These are phyloP conservation scores for Xylariaceae sp. DNA, from an alignment of 2,329 filamentous ascomycete genomes.

Conservation along the genomic window DNA sequence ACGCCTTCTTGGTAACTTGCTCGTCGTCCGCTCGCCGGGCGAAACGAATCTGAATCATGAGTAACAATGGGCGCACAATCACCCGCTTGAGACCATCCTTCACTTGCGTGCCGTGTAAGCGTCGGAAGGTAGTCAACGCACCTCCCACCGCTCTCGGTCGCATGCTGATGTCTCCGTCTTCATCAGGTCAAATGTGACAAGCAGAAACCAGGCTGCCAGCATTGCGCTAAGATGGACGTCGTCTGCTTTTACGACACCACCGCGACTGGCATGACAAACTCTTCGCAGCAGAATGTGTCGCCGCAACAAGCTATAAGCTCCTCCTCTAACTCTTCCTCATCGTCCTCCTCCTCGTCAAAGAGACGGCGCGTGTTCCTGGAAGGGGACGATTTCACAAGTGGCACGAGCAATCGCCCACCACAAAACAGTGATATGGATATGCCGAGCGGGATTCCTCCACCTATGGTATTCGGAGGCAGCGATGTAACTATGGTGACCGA, in stretches of 20 bases:
- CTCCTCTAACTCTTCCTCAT: no score
- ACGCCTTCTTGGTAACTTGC: background rate
- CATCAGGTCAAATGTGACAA: slow-evolving; percentile 9
- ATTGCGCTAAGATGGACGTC: slow-evolving; percentile 5
- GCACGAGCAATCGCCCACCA: slow-evolving; percentile 1
- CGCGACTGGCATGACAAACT: slow-evolving; percentile 5
- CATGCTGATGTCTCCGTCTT: slow-evolving; percentile 3
- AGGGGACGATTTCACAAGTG: slow-evolving; percentile 3
- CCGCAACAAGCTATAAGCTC: no score
- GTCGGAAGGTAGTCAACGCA: slow-evolving; percentile 4
- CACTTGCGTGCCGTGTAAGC: slow-evolving; percentile 5
- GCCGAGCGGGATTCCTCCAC: slow-evolving; percentile 1
- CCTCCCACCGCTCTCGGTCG: slow-evolving; percentile 2
- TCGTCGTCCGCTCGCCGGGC: background rate
- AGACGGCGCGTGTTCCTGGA: slow-evolving; percentile 5
- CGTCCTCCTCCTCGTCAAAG: slow-evolving; percentile 4
- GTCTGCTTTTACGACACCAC: slow-evolving; percentile 9
- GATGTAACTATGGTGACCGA: slow-evolving; percentile 3
- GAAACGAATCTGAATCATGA: slow-evolving; percentile 2
- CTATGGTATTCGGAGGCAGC: slow-evolving; percentile 3
- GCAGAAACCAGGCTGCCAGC: slow-evolving; percentile 7
- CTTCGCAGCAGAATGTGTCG: slow-evolving; percentile 5
- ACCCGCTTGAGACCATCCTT: slow-evolving; percentile 7
- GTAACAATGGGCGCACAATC: slow-evolving; percentile 6
- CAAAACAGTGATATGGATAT: slow-evolving; percentile 1